These are phyloP conservation scores for Fusarium burgessii DNA, from an alignment of 2,329 filamentous ascomycete genomes.

Conservation along the genomic window DNA sequence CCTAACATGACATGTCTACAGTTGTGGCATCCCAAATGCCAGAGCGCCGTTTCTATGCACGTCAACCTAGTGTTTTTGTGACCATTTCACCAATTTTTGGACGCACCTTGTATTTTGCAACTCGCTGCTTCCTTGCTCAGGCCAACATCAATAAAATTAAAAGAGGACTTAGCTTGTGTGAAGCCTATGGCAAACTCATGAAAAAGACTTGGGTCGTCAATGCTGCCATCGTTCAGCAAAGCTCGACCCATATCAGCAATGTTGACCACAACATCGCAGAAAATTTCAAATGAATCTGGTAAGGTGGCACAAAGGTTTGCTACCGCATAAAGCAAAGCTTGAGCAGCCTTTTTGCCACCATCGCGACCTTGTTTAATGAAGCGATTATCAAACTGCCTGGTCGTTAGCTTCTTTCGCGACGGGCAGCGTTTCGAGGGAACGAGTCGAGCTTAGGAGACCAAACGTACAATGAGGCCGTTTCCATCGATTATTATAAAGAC, in stretches of 20 bases:
- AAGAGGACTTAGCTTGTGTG: slow-evolving; percentile 67
- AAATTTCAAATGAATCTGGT: slow-evolving; percentile 63
- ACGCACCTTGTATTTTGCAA: slow-evolving; percentile 69
- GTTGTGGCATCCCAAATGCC: slow-evolving; percentile 70
- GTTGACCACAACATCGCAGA: slow-evolving; percentile 69
- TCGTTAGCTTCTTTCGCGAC: slow-evolving; percentile 2
- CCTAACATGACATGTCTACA: slow-evolving; percentile 73
- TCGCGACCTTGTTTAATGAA: slow-evolving; percentile 66
- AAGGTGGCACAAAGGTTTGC: slow-evolving; percentile 58
- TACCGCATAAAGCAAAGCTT: slow-evolving; percentile 62
- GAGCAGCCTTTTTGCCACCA: slow-evolving; percentile 65
- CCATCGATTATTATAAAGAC: slow-evolving; percentile 72
- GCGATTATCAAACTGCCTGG: slow-evolving; percentile 66
- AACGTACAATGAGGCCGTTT: slow-evolving; percentile 68
- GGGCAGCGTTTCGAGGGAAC: background rate
- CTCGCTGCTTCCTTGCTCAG: slow-evolving; percentile 69
- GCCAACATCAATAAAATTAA: slow-evolving; percentile 74
- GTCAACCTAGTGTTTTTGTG: slow-evolving; percentile 16
- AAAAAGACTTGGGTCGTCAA: slow-evolving; percentile 60
- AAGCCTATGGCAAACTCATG: slow-evolving; percentile 71
- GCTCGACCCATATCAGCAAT: slow-evolving; percentile 62
- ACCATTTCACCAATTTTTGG: background rate
- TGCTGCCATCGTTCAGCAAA: slow-evolving; percentile 61
- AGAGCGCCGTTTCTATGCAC: slow-evolving; percentile 61
- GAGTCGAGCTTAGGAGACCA: background rate